Evolutionary conservation across 225 moss, liverwort and hornwort species (phyloP).

Genomic region (Takakia lepidozioides): DNA sequence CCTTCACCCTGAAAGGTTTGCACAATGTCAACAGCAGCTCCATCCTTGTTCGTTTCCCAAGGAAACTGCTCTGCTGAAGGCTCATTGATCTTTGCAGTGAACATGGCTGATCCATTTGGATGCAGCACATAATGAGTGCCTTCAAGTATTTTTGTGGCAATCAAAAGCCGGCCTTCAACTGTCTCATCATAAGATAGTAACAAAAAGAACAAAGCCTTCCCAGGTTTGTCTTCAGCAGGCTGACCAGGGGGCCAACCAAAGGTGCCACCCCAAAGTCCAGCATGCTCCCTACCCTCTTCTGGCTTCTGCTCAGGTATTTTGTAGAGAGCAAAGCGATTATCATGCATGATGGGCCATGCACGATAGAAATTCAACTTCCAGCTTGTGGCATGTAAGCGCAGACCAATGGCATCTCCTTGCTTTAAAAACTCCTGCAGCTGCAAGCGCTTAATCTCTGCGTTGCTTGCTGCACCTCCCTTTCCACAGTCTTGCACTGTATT

Average conservation of each 20-base stretch:
- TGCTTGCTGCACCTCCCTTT: conserved; percentile 12
- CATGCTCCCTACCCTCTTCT: conserved; percentile 30
- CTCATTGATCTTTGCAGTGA: conserved; percentile 43
- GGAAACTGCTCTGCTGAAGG: conserved; percentile 41
- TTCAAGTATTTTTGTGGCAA: conserved; percentile 53
- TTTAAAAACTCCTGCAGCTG: conserved; percentile 51
- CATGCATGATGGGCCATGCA: conserved; percentile 53
- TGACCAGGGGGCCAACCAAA: conserved; percentile 46
- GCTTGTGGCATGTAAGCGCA: conserved; percentile 42
- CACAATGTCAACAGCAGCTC: conserved; percentile 27
- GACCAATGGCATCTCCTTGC: conserved; percentile 35
- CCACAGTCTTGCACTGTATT: conserved; percentile 10
- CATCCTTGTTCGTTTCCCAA: conserved; percentile 22
- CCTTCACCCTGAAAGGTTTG: conserved; percentile 46
- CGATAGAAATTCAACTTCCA: conserved; percentile 47
- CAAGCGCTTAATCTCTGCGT: conserved; percentile 22
- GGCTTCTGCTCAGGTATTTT: conserved; percentile 53
- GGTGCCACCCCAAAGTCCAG: conserved; percentile 56
- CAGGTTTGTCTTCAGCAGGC: conserved; percentile 27
- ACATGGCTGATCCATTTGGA: conserved; percentile 66
- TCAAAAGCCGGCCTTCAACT: conserved; percentile 34
- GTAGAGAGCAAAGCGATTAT: conserved; percentile 49
- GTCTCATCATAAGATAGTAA: conserved; percentile 46
- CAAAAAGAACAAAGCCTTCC: conserved; percentile 38
- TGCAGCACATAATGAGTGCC: conserved; percentile 49